These are phyloP conservation scores for Tylopilus sp. DNA, from an alignment of 768 basidiomycete species.

Conservation along the genomic window DNA sequence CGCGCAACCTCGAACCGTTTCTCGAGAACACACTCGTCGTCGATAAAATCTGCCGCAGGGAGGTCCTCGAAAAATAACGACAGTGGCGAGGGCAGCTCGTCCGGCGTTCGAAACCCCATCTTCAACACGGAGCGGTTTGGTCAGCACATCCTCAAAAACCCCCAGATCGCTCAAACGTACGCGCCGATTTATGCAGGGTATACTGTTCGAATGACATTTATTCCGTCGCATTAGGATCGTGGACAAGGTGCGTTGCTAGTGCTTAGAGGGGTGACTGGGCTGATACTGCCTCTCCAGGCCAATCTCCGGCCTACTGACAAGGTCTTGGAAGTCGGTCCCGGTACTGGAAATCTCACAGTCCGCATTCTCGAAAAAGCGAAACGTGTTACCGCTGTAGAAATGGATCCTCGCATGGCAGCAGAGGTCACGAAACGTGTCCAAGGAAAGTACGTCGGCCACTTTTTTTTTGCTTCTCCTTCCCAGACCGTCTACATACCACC, in stretches of 20 bases:
- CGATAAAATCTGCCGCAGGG: constrained; percentile 40
- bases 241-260: constrained; percentile 44
- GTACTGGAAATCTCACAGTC: constrained; percentile 95
- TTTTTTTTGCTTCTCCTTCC: not conserved
- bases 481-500: not conserved
- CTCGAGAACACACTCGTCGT: constrained; percentile 61
- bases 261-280: not conserved
- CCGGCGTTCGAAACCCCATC: constrained; percentile 71
- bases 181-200: constrained; percentile 28
- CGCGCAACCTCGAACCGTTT: constrained; percentile 76
- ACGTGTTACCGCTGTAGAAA: constrained; percentile 91
- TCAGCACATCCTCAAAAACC: constrained; percentile 97
- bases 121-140: constrained; percentile 96
- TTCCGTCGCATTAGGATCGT: constrained; percentile 44
- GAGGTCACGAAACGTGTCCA: constrained; percentile 96
- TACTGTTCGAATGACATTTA: constrained; percentile 9
- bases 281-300: constrained; percentile 48
- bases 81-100: constrained; percentile 34
- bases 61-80: constrained; percentile 39
- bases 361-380: constrained; percentile 91
- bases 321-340: constrained; percentile 96
- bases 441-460: constrained; percentile 75
- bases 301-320: constrained; percentile 91
- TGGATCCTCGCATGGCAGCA: constrained; percentile 99
- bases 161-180: constrained; percentile 85